Evolutionary conservation across 352 stramenopile genomes (phyloP).

Genomic region (Globisporangium nodosum): DNA sequence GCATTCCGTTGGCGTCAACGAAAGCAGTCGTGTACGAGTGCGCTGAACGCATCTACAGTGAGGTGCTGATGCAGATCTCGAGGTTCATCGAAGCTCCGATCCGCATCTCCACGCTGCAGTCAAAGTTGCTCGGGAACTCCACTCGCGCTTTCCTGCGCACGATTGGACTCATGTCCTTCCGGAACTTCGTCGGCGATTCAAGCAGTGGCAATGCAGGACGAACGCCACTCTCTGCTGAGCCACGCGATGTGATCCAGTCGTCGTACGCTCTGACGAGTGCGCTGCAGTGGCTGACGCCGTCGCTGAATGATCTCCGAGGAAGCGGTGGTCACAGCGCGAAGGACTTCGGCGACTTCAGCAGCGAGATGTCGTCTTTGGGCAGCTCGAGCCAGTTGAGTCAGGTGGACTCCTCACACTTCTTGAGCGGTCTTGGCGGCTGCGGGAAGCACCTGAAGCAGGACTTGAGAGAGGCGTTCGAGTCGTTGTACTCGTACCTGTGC

Average conservation of each 20-base stretch:
- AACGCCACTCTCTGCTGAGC: constrained; percentile 30
- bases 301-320: constrained; percentile 22
- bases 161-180: constrained; percentile 72
- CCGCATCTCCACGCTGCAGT: constrained; percentile 66
- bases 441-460: constrained; percentile 76
- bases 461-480: constrained; percentile 77
- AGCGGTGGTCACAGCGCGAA: constrained; percentile 14
- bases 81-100: constrained; percentile 77
- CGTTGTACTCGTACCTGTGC: constrained; percentile 74
- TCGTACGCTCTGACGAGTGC: constrained; percentile 64
- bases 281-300: constrained; percentile 72
- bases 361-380: constrained; percentile 17
- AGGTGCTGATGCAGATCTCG: constrained; percentile 80
- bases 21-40: constrained; percentile 66
- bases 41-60: constrained; percentile 77
- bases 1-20: constrained; percentile 26
- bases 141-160: constrained; percentile 72
- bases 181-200: constrained; percentile 64
- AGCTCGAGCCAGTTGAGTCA: constrained; percentile 4
- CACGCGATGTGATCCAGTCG: constrained; percentile 57
- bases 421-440: constrained; percentile 71
- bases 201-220: constrained; percentile 26
- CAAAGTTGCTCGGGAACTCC: constrained; percentile 66
- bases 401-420: constrained; percentile 51
- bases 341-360: constrained; percentile 39